phyloP scores from a whole-genome alignment of 2,329 filamentous ascomycete genomes.

The Pseudogymnoascus sp. region DNA sequence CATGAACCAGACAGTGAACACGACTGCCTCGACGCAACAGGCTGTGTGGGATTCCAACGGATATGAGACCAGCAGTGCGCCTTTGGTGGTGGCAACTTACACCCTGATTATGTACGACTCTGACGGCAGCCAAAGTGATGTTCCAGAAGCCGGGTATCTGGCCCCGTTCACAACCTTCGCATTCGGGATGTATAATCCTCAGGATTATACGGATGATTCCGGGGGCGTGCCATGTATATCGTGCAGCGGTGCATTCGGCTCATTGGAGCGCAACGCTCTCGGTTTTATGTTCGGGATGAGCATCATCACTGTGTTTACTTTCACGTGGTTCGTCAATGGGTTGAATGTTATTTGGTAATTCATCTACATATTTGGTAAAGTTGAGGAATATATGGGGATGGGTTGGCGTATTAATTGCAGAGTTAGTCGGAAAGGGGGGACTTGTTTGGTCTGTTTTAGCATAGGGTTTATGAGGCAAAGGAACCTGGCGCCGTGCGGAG shows the following conservation, averaged over 20 bases:
- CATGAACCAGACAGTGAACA: constrained; percentile 51
- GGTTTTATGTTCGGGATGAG: constrained; percentile 46
- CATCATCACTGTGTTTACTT: constrained; percentile 47
- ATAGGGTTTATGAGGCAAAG: constrained; percentile 1
- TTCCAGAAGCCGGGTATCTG: constrained; percentile 48
- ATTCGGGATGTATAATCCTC: constrained; percentile 50
- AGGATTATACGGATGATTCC: constrained; percentile 41
- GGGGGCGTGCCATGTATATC: not conserved
- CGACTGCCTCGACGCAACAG: constrained; percentile 37
- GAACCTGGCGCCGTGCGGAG: not conserved
- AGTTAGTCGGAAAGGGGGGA: not conserved
- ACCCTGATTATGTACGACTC: constrained; percentile 55
- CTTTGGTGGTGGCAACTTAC: constrained; percentile 47
- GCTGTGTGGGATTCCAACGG: constrained; percentile 20
- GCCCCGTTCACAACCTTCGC: constrained; percentile 38
- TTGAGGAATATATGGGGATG: not conserved
- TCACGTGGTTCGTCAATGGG: constrained; percentile 56
- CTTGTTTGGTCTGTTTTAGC: not conserved
- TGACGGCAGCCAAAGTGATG: constrained; percentile 41
- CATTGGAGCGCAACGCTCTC: constrained; percentile 39
- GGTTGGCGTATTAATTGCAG: constrained; percentile 5
- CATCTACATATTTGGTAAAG: constrained; percentile 15
- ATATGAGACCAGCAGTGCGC: constrained; percentile 25
- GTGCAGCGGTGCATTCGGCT: constrained; percentile 39
- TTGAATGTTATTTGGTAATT: constrained; percentile 26